Conservation (phyloP, 306 rosid species). For the Echinosophora koreensis region DNA sequence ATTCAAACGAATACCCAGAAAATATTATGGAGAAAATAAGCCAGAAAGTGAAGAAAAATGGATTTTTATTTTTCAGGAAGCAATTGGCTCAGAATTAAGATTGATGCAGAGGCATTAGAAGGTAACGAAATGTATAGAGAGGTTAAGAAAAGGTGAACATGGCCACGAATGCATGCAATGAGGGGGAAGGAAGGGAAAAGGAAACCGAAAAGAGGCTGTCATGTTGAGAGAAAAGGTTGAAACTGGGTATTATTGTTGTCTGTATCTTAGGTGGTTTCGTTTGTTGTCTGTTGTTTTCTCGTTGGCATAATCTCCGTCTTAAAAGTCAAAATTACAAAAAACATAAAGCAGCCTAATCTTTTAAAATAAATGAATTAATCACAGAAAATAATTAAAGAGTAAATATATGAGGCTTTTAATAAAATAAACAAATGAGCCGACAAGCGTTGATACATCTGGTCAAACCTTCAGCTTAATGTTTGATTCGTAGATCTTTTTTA, state of each 20-base stretch:
- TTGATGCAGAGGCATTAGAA: slow-evolving; percentile 1
- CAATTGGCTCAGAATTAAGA: slow-evolving; percentile 1
- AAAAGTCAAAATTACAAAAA: slow-evolving; percentile 23
- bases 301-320: slow-evolving; percentile 8
- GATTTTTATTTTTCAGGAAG: not conserved
- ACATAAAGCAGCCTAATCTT: not conserved
- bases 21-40: slow-evolving; percentile 30
- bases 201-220: slow-evolving; percentile 33
- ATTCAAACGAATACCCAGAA: slow-evolving; percentile 43
- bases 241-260: slow-evolving; percentile 28
- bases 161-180: not conserved
- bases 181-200: not conserved
- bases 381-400: no score
- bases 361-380: not conserved
- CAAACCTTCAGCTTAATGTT: no score
- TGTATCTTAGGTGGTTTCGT: slow-evolving; percentile 37
- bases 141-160: slow-evolving; percentile 10
- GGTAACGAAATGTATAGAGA: not conserved
- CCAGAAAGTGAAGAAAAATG: slow-evolving; percentile 25
- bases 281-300: slow-evolving; percentile 19
- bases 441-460: no score
- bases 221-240: slow-evolving; percentile 24
- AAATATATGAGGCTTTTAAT: no score
- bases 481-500: no score
- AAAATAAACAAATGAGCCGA: no score